Evolutionary conservation across 495 filamentous ascomycete genomes (phyloP).

Genomic region (Aspergillus steynii): DNA sequence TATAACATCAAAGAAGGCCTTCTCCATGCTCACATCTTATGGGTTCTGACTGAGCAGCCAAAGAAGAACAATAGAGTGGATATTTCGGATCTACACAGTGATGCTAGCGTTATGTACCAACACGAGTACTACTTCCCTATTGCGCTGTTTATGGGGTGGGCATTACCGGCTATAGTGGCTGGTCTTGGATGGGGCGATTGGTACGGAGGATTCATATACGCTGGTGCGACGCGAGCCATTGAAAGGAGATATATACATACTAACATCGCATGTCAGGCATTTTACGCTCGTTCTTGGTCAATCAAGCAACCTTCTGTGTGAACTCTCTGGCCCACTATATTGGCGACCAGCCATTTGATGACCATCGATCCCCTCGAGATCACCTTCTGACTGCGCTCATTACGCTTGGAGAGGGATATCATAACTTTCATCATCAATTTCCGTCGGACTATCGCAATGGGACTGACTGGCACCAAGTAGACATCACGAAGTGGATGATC

Average conservation of each 20-base stretch:
- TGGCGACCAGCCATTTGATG: constrained; percentile 88
- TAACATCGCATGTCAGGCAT: constrained; percentile 50
- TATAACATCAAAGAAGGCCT: constrained; percentile 90
- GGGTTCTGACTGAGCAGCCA: constrained; percentile 72
- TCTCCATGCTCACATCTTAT: constrained; percentile 82
- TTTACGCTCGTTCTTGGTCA: constrained; percentile 83
- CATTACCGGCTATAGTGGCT: constrained; percentile 72
- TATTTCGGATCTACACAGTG: constrained; percentile 84
- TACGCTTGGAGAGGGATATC: constrained; percentile 88
- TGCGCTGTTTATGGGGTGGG: constrained; percentile 74
- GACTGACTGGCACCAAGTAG: constrained; percentile 86
- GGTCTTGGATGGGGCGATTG: constrained; percentile 79
- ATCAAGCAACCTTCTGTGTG: constrained; percentile 92
- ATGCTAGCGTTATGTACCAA: constrained; percentile 79
- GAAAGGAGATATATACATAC: no score
- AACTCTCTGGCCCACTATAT: constrained; percentile 93
- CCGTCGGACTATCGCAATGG: constrained; percentile 94
- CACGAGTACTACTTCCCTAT: constrained; percentile 78
- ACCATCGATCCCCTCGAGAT: constrained; percentile 85
- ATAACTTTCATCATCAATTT: constrained; percentile 96
- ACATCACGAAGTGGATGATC: constrained; percentile 90
- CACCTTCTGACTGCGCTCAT: constrained; percentile 83
- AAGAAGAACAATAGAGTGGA: constrained; percentile 77
- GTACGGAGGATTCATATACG: constrained; percentile 80
- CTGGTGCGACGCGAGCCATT: constrained; percentile 8